These are phyloP conservation scores for Grigorovia humatica DNA, from an alignment of 805 yeast species.

Conservation along the genomic window DNA sequence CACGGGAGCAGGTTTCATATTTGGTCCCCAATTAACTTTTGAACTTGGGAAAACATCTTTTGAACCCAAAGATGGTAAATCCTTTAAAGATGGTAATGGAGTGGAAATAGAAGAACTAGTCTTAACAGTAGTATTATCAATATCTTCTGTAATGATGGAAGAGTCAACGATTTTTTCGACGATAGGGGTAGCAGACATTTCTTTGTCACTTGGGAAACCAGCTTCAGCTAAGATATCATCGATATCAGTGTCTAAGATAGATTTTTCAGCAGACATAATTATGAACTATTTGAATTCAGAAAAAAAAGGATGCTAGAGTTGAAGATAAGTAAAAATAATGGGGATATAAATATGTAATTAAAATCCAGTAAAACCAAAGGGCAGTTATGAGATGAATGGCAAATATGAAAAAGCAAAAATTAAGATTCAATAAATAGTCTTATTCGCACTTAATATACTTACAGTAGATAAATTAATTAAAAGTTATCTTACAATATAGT, in stretches of 20 bases:
- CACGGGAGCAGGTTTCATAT: constrained; percentile 32
- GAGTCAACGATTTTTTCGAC: background rate
- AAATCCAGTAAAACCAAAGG: background rate
- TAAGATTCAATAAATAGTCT: no score
- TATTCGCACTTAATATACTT: background rate
- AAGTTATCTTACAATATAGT: no score
- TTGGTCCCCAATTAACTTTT: constrained; percentile 36
- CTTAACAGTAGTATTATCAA: background rate
- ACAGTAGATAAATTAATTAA: background rate
- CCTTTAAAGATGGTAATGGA: constrained; percentile 29
- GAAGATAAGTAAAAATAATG: background rate
- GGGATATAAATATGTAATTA: no score
- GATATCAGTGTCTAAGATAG: background rate
- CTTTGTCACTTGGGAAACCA: background rate
- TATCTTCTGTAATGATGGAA: background rate
- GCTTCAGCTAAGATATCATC: background rate
- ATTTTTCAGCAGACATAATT: background rate
- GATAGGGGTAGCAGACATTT: background rate
- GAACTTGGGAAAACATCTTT: constrained; percentile 26
- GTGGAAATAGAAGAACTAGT: background rate
- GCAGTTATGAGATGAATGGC: background rate
- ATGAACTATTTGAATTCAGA: background rate
- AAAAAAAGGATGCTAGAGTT: background rate
- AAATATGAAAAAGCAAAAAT: no score
- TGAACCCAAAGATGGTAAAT: constrained; percentile 59